Conservation (phyloP, 129 eudicot species). For the Flaveria robusta region DNA sequence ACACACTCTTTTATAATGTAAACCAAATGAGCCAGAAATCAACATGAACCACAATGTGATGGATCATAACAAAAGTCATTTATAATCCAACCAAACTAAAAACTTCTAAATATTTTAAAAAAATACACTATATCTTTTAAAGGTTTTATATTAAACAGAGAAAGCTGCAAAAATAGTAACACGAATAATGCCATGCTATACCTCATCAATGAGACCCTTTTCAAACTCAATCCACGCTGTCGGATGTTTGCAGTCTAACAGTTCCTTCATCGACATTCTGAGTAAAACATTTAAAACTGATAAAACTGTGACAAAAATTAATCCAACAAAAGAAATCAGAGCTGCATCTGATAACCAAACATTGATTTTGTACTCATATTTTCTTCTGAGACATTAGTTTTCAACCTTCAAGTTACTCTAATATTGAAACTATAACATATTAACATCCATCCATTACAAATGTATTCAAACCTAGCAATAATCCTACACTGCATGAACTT, state of each 20-base stretch:
- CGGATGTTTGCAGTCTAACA: constrained; percentile 91
- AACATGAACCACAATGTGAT: background rate
- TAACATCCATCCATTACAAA: background rate
- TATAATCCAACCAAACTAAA: background rate
- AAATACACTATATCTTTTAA: background rate
- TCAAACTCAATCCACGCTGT: constrained; percentile 94
- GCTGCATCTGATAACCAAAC: background rate
- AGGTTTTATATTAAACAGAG: background rate
- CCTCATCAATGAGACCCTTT: constrained; percentile 88
- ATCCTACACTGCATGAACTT: background rate
- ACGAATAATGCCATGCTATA: constrained; percentile 29
- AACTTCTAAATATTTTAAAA: background rate
- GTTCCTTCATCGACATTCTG: constrained; percentile 97
- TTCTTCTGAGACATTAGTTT: background rate
- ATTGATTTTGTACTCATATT: background rate
- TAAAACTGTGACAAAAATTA: constrained; percentile 15
- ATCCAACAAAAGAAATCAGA: constrained; percentile 23
- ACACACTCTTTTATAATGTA: background rate
- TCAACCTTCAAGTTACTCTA: background rate
- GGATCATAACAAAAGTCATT: background rate
- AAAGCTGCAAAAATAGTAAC: constrained; percentile 20
- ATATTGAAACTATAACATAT: background rate
- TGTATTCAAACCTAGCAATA: constrained; percentile 4
- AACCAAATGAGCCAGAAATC: background rate
- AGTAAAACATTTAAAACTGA: constrained; percentile 29